Evolutionary conservation across 495 filamentous ascomycete species (phyloP).

Genomic region (Articulospora tetracladia): DNA sequence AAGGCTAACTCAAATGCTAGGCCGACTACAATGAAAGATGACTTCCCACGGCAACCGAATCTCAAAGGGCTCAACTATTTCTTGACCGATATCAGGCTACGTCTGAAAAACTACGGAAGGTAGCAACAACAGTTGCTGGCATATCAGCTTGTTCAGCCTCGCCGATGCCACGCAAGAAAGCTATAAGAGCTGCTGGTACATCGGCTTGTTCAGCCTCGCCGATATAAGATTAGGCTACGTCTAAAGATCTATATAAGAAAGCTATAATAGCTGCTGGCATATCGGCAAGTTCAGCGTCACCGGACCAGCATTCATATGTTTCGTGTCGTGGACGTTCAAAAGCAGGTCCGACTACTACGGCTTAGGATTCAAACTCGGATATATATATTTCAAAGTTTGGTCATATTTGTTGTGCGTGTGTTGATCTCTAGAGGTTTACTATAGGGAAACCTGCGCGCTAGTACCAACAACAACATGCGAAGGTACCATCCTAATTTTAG

Average conservation of each 20-base stretch:
- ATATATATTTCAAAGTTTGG: not conserved
- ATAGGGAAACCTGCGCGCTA: too few relatives aligned
- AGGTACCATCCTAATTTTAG: too few relatives aligned
- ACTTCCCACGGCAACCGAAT: not conserved
- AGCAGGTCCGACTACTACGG: constrained; percentile 5
- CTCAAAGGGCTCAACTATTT: constrained; percentile 3
- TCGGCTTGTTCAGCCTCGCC: too few relatives aligned
- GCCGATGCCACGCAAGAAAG: too few relatives aligned
- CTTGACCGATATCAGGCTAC: not conserved
- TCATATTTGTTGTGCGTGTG: not conserved
- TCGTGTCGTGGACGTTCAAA: constrained; percentile 16
- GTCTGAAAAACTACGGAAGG: constrained; percentile 7
- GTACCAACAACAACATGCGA: too few relatives aligned
- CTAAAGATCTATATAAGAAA: too few relatives aligned
- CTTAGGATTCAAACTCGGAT: constrained; percentile 2
- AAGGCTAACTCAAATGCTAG: not conserved
- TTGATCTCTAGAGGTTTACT: too few relatives aligned
- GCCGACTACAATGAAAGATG: not conserved
- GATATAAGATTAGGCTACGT: too few relatives aligned
- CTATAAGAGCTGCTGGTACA: too few relatives aligned
- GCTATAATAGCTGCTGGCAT: too few relatives aligned
- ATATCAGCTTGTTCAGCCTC: too few relatives aligned
- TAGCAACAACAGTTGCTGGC: constrained; percentile 13
- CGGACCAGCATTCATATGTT: constrained; percentile 1
- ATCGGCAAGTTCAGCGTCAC: constrained; percentile 14